Percentiles rank a stretch among this genome's conserved stretches.
phyloP scores from a whole-genome alignment of 306 rosid genomes.

The Glycine latifolia region DNA sequence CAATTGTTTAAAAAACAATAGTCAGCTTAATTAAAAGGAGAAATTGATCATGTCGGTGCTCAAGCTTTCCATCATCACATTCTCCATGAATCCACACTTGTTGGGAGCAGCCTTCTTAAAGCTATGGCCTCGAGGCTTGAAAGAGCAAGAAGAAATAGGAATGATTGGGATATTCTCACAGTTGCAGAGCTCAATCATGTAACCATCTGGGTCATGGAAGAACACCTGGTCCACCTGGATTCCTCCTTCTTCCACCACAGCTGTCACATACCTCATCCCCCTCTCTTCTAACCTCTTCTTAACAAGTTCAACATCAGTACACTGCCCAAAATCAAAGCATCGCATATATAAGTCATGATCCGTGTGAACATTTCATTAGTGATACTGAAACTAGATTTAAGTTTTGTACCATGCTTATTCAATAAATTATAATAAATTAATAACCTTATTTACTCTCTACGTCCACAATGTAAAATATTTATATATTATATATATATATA shows the following conservation, averaged over 20 bases:
- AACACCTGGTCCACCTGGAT: slow-evolving; percentile 75
- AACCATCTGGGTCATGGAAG: slow-evolving; percentile 90
- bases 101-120: slow-evolving; percentile 60
- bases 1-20: not conserved
- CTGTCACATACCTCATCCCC: slow-evolving; percentile 79
- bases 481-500: too few relatives aligned
- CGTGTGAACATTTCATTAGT: too few relatives aligned
- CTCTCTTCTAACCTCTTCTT: slow-evolving; percentile 75
- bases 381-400: too few relatives aligned
- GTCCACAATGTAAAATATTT: too few relatives aligned
- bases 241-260: slow-evolving; percentile 73
- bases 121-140: slow-evolving; percentile 63
- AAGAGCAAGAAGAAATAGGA: slow-evolving; percentile 69
- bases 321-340: slow-evolving; percentile 51
- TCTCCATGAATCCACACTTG: slow-evolving; percentile 79
- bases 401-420: too few relatives aligned
- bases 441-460: too few relatives aligned
- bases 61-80: slow-evolving; percentile 86
- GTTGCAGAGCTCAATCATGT: slow-evolving; percentile 82
- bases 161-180: slow-evolving; percentile 78
- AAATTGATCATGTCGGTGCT: slow-evolving; percentile 85
- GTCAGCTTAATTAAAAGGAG: slow-evolving; percentile 50
- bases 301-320: slow-evolving; percentile 80
- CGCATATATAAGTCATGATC: too few relatives aligned
- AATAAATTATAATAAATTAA: too few relatives aligned